Conservation (phyloP, 176 grass and related monocot genomes). For the Musa itinerans region DNA sequence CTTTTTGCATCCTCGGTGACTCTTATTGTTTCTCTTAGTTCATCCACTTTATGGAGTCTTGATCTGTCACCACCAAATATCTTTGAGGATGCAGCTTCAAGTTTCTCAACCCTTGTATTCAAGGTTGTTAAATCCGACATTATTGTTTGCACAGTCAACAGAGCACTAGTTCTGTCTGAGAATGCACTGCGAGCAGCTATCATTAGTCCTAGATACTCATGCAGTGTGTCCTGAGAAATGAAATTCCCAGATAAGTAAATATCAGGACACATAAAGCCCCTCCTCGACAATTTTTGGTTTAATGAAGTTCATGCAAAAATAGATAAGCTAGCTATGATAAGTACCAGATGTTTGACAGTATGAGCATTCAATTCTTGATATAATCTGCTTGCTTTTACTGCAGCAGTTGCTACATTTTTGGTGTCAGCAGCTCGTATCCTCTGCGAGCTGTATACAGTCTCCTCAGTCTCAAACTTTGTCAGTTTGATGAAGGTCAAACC, state of each 20-base stretch:
- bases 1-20: slow-evolving; percentile 83
- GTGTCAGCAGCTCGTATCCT: slow-evolving; percentile 70
- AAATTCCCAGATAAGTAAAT: background rate
- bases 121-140: slow-evolving; percentile 83
- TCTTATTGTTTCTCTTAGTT: slow-evolving; percentile 74
- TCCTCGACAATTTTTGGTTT: background rate
- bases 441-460: slow-evolving; percentile 69
- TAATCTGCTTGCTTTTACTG: slow-evolving; percentile 88
- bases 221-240: slow-evolving; percentile 66
- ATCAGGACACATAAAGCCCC: background rate
- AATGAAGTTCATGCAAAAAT: background rate
- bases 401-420: slow-evolving; percentile 76
- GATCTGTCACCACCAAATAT: slow-evolving; percentile 91
- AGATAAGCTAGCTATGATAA: background rate
- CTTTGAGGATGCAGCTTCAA: slow-evolving; percentile 75
- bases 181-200: slow-evolving; percentile 77
- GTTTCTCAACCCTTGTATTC: slow-evolving; percentile 69
- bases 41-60: slow-evolving; percentile 68
- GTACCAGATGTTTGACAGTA: slow-evolving; percentile 91
- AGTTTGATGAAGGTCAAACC: slow-evolving; percentile 92
- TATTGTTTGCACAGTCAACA: slow-evolving; percentile 84
- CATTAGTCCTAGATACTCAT: slow-evolving; percentile 88
- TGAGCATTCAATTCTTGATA: slow-evolving; percentile 92
- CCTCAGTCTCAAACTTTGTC: slow-evolving; percentile 82
- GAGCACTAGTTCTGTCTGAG: slow-evolving; percentile 75